Base-by-base conservation (phyloP, 179 eudicot genomes). In the Camellia oleifera region DNA sequence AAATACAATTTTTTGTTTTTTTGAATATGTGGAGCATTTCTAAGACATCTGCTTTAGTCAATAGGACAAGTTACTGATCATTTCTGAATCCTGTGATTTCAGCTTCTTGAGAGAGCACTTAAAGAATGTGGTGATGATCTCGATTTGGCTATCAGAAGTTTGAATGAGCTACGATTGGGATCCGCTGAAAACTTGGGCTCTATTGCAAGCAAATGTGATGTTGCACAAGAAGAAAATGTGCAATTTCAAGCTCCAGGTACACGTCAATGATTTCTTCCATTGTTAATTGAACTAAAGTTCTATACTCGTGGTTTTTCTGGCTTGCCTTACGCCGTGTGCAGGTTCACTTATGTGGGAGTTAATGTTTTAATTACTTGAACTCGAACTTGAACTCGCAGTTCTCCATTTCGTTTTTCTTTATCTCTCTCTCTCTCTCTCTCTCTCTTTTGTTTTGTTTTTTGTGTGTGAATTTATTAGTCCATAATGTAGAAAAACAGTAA, bases 41-140 rank as follows among this genome's bases (percentile, higher is more conserved):
- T 70, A 68, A 3, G 64, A 40, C 20, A 3, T 53, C 5, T 72
- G 40, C 54, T 48, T 57, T 20, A 17, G 60, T 68, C 15, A 66
- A 61, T 42, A 52, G 15, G 61, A 66, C 50, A 53, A 48, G 13
- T 48, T 26, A 63, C 48, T 81, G 54, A 81, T 44, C 54, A 26
- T 65, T 69, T 50, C 44, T 17, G 23, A 70, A 58, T 58, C 10
- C 6, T 78, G 72, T 56, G 65, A 17, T 17, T 62, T 69, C 78
- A 93, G 97, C 87, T 88, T 81, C 83, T 93, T 60, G 95, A 88
- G 82, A 85, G 86, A 81, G 87, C 89, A 10, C 92, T 93, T 66
- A 88, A 89, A 76, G 91, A 90, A 80, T 90, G 89, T 81, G 93
- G 89, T 74, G 86, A 86, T 82, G 97, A 93, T 79, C 74, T 93